A percentile compares a stretch with the other conserved stretches of the same genome.
phyloP scores from a whole-genome alignment of 1,284 basidiomycete species.

The Malassezia caprae region DNA sequence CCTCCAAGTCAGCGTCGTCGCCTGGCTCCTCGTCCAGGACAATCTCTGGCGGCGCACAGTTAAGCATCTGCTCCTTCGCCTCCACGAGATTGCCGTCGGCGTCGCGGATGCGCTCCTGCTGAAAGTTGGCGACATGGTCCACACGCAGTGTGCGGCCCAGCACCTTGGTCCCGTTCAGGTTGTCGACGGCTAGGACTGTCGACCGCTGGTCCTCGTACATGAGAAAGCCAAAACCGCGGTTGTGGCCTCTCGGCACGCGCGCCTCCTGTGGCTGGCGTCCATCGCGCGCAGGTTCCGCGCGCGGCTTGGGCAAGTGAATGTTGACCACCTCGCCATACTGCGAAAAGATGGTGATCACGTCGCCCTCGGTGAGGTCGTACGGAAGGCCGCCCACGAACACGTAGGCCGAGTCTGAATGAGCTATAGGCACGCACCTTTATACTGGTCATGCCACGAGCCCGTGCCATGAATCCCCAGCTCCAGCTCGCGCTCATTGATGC shows the following conservation, averaged over 20 bases:
- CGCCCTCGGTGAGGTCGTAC: slow-evolving; percentile 72
- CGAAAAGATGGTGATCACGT: slow-evolving; percentile 93
- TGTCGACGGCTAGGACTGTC: slow-evolving; percentile 92
- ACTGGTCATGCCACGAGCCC: slow-evolving; percentile 93
- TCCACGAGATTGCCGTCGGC: slow-evolving; percentile 79
- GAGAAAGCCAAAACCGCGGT: slow-evolving; percentile 81
- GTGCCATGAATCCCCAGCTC: slow-evolving; percentile 61
- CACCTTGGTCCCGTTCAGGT: slow-evolving; percentile 86
- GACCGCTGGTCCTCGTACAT: slow-evolving; percentile 99
- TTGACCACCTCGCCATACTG: slow-evolving; percentile 96
- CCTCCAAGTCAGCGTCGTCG: slow-evolving; percentile 67
- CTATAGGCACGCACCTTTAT: slow-evolving; percentile 57
- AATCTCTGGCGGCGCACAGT: slow-evolving; percentile 29
- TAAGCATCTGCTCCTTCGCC: slow-evolving; percentile 53
- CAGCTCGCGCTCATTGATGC: slow-evolving; percentile 86
- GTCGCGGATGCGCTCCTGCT: slow-evolving; percentile 64
- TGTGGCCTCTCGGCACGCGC: slow-evolving; percentile 18
- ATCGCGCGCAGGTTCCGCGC: slow-evolving; percentile 1
- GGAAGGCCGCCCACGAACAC: slow-evolving; percentile 63
- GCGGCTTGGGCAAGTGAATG: slow-evolving; percentile 66
- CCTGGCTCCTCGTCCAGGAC: slow-evolving; percentile 7
- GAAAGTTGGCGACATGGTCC: slow-evolving; percentile 89
- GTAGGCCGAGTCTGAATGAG: slow-evolving; percentile 72
- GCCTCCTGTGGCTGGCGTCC: not conserved
- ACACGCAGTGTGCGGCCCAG: slow-evolving; percentile 72